These are phyloP conservation scores for Aphanomyces astaci DNA, from an alignment of 352 stramenopile species.

Conservation along the genomic window DNA sequence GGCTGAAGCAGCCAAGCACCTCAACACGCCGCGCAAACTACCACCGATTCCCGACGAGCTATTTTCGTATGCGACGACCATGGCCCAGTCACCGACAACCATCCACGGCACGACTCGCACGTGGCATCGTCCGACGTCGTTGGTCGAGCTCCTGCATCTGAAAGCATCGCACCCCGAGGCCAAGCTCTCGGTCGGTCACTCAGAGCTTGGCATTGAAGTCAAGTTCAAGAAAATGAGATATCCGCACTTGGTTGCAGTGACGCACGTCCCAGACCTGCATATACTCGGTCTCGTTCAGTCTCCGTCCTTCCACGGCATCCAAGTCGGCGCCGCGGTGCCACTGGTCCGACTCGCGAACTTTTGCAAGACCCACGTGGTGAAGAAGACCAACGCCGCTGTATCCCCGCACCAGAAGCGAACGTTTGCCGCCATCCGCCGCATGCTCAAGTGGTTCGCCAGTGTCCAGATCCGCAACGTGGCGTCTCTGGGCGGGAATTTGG, in stretches of 20 bases:
- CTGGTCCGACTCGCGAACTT: slow-evolving; percentile 64
- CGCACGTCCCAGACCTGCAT: slow-evolving; percentile 50
- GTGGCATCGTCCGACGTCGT: slow-evolving; percentile 89
- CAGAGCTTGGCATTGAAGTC: slow-evolving; percentile 94
- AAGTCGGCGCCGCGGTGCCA: slow-evolving; percentile 73
- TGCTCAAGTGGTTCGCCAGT: slow-evolving; percentile 96
- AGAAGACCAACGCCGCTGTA: slow-evolving; percentile 25
- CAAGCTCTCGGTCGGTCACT: slow-evolving; percentile 95
- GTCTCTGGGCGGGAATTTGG: slow-evolving; percentile 93
- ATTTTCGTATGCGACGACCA: slow-evolving; percentile 35
- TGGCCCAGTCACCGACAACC: slow-evolving; percentile 45
- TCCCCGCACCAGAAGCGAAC: slow-evolving; percentile 40
- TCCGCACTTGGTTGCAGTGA: slow-evolving; percentile 57
- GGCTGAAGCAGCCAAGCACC: slow-evolving; percentile 20
- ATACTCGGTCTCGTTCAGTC: slow-evolving; percentile 32
- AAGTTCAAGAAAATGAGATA: slow-evolving; percentile 90
- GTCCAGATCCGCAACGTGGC: slow-evolving; percentile 96
- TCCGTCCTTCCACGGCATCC: slow-evolving; percentile 48
- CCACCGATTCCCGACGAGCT: slow-evolving; percentile 52
- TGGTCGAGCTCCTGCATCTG: slow-evolving; percentile 82
- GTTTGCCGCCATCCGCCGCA: slow-evolving; percentile 59
- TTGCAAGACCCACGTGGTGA: slow-evolving; percentile 29
- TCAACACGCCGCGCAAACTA: slow-evolving; percentile 23
- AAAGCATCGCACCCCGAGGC: slow-evolving; percentile 72
- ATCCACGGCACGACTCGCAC: slow-evolving; percentile 67